Conservation (phyloP, 2,329 filamentous ascomycete genomes). For the Biscogniauxia mediterranea region DNA sequence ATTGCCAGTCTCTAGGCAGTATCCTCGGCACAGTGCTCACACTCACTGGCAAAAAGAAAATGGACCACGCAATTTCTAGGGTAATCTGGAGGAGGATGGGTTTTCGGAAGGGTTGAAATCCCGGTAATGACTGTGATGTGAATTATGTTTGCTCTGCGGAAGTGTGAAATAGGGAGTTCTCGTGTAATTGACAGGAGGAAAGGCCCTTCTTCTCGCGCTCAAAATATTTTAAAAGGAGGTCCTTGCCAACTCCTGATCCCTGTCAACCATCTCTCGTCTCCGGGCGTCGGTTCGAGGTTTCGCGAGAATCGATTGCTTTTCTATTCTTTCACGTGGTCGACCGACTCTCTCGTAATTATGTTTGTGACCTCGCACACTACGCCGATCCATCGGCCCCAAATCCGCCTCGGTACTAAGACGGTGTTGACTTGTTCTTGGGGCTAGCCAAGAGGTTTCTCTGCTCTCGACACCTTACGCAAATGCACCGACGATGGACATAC, state of each 20-base stretch:
- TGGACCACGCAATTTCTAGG: neutral
- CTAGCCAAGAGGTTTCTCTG: neutral
- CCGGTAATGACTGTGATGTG: conserved; percentile 17
- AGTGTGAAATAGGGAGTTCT: conserved; percentile 11
- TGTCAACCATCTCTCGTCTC: conserved; percentile 7
- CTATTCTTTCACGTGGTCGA: neutral
- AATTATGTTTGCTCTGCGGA: conserved; percentile 16
- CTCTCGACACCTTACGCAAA: conserved; percentile 38
- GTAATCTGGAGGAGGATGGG: neutral
- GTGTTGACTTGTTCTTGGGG: conserved; percentile 2
- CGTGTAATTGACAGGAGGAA: conserved; percentile 14
- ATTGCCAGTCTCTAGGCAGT: neutral
- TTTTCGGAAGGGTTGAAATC: neutral
- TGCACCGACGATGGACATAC: conserved; percentile 47
- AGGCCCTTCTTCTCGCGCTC: conserved; percentile 1
- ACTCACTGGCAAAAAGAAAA: neutral
- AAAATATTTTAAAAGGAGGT: conserved; percentile 2
- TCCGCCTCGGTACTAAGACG: neutral
- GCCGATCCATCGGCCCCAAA: conserved; percentile 5
- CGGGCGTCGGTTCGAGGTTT: neutral
- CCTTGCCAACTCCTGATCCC: conserved; percentile 6
- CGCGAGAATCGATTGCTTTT: neutral
- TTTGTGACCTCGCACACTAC: neutral
- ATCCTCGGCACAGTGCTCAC: neutral
- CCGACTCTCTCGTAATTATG: neutral